Evolutionary conservation across 1,284 basidiomycete genomes (phyloP).

Genomic region (Papiliotrema flavescens): DNA sequence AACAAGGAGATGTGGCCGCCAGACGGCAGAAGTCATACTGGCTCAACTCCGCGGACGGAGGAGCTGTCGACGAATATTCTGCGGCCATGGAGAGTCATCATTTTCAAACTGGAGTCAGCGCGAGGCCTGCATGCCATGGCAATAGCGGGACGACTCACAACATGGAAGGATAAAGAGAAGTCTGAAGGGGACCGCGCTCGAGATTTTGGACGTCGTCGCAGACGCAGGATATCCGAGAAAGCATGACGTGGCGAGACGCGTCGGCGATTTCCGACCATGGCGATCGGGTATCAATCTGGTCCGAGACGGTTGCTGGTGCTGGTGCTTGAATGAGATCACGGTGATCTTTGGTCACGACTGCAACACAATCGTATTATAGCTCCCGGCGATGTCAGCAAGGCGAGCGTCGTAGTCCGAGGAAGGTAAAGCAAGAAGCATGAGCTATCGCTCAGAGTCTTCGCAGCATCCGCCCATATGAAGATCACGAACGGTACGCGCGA

Average conservation of each 20-base stretch:
- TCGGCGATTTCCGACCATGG: too few relatives aligned
- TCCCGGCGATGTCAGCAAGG: too few relatives aligned
- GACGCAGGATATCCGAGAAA: not conserved
- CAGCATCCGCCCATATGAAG: too few relatives aligned
- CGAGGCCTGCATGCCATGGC: not conserved
- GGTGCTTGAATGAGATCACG: too few relatives aligned
- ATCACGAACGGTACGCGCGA: too few relatives aligned
- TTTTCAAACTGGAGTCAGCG: constrained; percentile 11
- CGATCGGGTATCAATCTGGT: too few relatives aligned
- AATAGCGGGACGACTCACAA: constrained; percentile 2
- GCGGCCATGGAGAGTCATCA: constrained; percentile 38
- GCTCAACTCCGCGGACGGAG: constrained; percentile 10
- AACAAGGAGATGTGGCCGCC: constrained; percentile 42
- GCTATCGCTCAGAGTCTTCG: too few relatives aligned
- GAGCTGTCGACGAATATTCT: constrained; percentile 29
- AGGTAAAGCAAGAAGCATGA: too few relatives aligned
- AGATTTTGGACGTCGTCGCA: not conserved
- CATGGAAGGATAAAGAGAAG: constrained; percentile 26
- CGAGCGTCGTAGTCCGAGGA: too few relatives aligned
- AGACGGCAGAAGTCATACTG: constrained; percentile 35
- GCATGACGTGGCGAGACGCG: not conserved
- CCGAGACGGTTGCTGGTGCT: too few relatives aligned
- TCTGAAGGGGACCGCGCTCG: not conserved
- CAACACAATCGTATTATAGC: too few relatives aligned
- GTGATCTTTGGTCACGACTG: too few relatives aligned